Evolutionary conservation across 805 yeast genomes (phyloP).

Genomic region (Brettanomyces bruxellensis): DNA sequence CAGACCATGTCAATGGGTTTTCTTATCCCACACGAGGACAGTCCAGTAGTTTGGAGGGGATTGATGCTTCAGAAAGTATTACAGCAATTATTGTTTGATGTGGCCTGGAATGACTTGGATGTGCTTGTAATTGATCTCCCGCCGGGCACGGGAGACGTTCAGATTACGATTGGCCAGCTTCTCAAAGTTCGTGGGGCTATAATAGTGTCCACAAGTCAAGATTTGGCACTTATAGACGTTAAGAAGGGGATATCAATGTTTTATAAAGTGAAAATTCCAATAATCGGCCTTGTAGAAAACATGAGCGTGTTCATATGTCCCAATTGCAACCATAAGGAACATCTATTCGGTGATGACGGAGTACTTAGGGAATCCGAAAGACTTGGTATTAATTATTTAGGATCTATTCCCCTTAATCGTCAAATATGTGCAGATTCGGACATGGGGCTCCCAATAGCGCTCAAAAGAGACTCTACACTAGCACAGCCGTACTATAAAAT

Average conservation of each 20-base stretch:
- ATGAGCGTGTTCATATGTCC: slow-evolving; percentile 77
- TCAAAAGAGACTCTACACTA: slow-evolving; percentile 28
- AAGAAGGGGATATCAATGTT: slow-evolving; percentile 76
- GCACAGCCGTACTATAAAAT: slow-evolving; percentile 38
- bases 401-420: slow-evolving; percentile 58
- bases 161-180: slow-evolving; percentile 73
- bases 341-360: slow-evolving; percentile 65
- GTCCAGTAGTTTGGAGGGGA: slow-evolving; percentile 81
- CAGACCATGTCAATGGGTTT: slow-evolving; percentile 90
- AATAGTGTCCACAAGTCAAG: slow-evolving; percentile 81
- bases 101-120: slow-evolving; percentile 63
- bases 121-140: slow-evolving; percentile 76
- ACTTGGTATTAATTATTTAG: slow-evolving; percentile 43
- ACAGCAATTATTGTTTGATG: slow-evolving; percentile 77
- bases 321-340: slow-evolving; percentile 63
- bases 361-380: slow-evolving; percentile 39
- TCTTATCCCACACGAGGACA: slow-evolving; percentile 52
- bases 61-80: slow-evolving; percentile 80
- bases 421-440: slow-evolving; percentile 56
- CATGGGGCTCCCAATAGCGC: slow-evolving; percentile 52
- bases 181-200: slow-evolving; percentile 71
- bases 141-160: slow-evolving; percentile 89
- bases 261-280: slow-evolving; percentile 57
- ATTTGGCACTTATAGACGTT: slow-evolving; percentile 73
- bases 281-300: slow-evolving; percentile 71